Evolutionary conservation across 352 stramenopile species (phyloP), one percentile per base, ranked within the genome.

Genomic region (Pythium biforme): DNA sequence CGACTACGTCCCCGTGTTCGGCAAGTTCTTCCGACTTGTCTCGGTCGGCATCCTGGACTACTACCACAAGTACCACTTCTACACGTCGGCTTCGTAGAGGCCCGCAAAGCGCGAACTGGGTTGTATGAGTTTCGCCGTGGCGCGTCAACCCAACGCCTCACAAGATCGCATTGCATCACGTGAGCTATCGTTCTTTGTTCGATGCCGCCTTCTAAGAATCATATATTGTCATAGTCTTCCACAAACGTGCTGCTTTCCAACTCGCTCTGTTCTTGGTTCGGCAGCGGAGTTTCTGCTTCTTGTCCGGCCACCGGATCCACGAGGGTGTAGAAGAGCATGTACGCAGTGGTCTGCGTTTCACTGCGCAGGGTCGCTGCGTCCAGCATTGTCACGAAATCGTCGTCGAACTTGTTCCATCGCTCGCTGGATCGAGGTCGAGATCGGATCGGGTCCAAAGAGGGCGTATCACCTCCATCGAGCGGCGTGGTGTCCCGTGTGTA

Each of bases 31-130:
- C 57, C 86, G 83, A 34, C 80, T 92, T 46, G 77, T 77, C 62
- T 76, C 77, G 33, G 80, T 76, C n/a, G 81, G 77, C 5, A 66
- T 92, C 31, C 52, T 93, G 62, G 75, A 89, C 62, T 93, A 95
- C 76, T 93, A 93, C 72, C 82, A 93, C 75, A 83, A 90, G 53
- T 90, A 88, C 66, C 73, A 95, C 72, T 95, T 95, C 62, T 95
- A 95, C 77, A 93, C 81, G 27, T 92, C 86, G 45, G 86, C 79
- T 14, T 95, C 86, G 69, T 95, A 94, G 68, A 53, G 3, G 4
- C 9, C 33, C 22, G 37, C 20, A 19, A n/a, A 50, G n/a, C 46
- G 22, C 11, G 20, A 15, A 22, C 17, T 25, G 29, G 39, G 17
- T 45, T 43, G 37, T 43, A 43, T 43, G 37, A n/a, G 12, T n/a